Base-by-base conservation (phyloP, 345 rosid genomes). In the Lepidium africanum region DNA sequence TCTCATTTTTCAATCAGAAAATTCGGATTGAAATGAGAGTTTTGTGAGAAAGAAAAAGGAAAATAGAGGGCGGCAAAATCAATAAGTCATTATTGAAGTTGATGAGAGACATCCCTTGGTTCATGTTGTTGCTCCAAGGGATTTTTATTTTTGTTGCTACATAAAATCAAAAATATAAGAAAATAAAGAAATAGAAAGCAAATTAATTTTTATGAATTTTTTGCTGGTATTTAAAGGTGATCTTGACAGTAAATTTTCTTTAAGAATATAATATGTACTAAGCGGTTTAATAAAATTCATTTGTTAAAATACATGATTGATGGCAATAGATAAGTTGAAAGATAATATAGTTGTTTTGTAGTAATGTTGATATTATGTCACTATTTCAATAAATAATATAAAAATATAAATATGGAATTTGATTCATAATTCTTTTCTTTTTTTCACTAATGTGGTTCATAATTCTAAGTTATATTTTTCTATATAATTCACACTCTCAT, bases 71-170 rank as follows among this genome's bases (percentile, higher is more conserved):
- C 61, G 72, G 72, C 54, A 58, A 65, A 56, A 58, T 33, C 57
- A 65, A 57, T 65, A 57, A 63, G 63, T 63, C 23, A 63, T 39
- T 30, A 48, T 48, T 37, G 57, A 63, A 46, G 76, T 47, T 72
- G 64, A 46, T 63, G 57, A 71, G 63, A 62, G 63, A 36, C 63
- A 21, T 70, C 61, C 38, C 6, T 21, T 16, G 53, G 51, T 62
- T 62, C 63, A 53, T 71, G 75, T 53, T 53, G 9, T 71, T 62
- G 56, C 63, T 71, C 75, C 61, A 14, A 33, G 39, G 69, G 55
- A 52, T 32, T 21, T 42, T 21, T 50, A 9, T 16, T 50, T 10
- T 52, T 23, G 52, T 53, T 38, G 23, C 59, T 59, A 59, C 43
- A 59, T 49, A 17, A 59, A 1, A 19, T 59, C 42, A 59, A 32